A percentile compares a stretch with the other conserved stretches of the same genome.
Evolutionary conservation across 768 basidiomycete genomes (phyloP).

Genomic region (Artomyces pyxidatus): DNA sequence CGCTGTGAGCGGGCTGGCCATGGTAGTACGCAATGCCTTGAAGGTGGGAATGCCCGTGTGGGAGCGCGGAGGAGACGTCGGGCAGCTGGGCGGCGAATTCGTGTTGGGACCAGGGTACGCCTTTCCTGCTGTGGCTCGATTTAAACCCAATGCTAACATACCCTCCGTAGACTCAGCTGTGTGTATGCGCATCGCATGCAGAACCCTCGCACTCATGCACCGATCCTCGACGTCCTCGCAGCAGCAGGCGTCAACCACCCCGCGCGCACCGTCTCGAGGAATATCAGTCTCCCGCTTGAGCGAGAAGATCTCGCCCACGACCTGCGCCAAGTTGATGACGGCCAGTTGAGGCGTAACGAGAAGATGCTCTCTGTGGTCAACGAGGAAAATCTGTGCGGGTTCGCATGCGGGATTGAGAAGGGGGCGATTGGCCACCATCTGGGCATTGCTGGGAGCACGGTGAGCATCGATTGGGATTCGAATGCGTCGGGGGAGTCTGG

Average conservation of each 20-base stretch:
- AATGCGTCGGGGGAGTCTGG: constrained; percentile 15
- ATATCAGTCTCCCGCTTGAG: constrained; percentile 3
- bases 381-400: constrained; percentile 6
- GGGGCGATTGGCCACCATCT: not conserved
- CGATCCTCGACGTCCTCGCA: constrained; percentile 59
- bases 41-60: constrained; percentile 74
- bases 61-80: constrained; percentile 68
- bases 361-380: constrained; percentile 15
- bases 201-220: constrained; percentile 62
- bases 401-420: no score
- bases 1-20: constrained; percentile 57
- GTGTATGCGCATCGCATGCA: constrained; percentile 83
- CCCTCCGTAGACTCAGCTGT: constrained; percentile 45
- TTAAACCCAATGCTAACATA: not conserved
- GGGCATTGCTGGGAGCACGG: constrained; percentile 3
- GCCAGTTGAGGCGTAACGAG: constrained; percentile 2
- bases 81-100: constrained; percentile 89
- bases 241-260: constrained; percentile 40
- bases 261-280: not conserved
- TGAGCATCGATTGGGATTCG: constrained; percentile 7
- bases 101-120: constrained; percentile 56
- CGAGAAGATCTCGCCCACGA: not conserved
- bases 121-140: not conserved
- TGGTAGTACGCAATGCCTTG: constrained; percentile 63
- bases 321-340: not conserved